Conservation (phyloP, 768 basidiomycete species). For the Pleurotus ostreatus region DNA sequence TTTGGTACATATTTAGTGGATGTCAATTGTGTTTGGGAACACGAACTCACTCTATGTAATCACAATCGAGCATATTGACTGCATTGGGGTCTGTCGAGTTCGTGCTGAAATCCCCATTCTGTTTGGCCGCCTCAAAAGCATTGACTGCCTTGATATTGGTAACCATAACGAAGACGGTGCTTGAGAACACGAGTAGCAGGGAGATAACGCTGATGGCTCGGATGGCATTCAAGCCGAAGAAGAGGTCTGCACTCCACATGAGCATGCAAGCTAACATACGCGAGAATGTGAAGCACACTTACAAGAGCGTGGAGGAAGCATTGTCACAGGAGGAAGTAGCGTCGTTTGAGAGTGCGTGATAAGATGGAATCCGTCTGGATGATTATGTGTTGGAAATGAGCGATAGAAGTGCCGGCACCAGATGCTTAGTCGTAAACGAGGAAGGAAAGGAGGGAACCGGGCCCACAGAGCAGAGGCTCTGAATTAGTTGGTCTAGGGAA, state of each 20-base stretch:
- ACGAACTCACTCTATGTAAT: conserved; percentile 69
- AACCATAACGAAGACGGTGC: conserved; percentile 70
- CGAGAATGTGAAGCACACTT: conserved; percentile 17
- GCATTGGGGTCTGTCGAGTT: conserved; percentile 22
- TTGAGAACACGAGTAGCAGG: conserved; percentile 76
- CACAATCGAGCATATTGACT: conserved; percentile 45
- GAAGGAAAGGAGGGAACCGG: background rate
- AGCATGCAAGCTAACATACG: background rate
- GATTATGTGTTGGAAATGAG: background rate
- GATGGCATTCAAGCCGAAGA: conserved; percentile 76
- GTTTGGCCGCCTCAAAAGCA: conserved; percentile 43
- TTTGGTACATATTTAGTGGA: background rate
- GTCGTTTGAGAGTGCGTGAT: background rate
- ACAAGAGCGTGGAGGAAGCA: conserved; percentile 48
- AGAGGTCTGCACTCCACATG: conserved; percentile 37
- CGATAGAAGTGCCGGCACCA: conserved; percentile 11
- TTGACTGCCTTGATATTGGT: conserved; percentile 76
- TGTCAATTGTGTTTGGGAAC: conserved; percentile 5
- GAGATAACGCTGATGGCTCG: conserved; percentile 77
- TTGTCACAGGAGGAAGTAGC: too few species aligned
- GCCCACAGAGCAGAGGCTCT: background rate
- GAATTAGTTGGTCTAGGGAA: background rate
- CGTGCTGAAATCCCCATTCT: conserved; percentile 13
- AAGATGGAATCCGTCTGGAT: background rate
- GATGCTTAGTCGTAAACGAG: background rate